Conservation (phyloP, 139 green algal species). For the Axilococcus clingmanii region DNA sequence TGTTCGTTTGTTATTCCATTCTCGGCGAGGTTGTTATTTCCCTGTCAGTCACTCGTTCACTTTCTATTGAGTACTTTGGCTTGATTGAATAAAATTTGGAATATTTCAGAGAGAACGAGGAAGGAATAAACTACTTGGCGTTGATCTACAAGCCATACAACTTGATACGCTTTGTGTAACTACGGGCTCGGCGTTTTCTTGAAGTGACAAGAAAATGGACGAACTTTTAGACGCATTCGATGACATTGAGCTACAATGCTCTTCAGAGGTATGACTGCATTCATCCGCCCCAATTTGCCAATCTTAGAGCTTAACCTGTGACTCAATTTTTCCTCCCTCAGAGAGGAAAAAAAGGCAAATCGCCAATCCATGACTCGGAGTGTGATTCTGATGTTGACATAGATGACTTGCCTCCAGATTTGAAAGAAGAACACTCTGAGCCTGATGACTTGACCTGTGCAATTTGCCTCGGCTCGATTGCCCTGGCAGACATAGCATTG, state of each 20-base stretch:
- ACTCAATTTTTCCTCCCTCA: neutral
- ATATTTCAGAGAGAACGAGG: no score
- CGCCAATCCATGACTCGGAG: no score
- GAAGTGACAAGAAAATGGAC: conserved; percentile 13
- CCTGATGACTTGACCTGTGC: conserved; percentile 56
- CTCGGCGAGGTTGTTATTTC: no score
- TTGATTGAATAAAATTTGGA: no score
- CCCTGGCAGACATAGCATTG: conserved; percentile 42
- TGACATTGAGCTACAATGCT: conserved; percentile 16
- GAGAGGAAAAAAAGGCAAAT: no score
- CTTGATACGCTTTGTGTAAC: neutral
- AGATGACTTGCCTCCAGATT: neutral
- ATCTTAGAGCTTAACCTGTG: neutral
- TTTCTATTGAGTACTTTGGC: no score
- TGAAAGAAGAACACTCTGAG: conserved; percentile 2
- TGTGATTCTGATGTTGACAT: no score
- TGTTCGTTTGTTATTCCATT: no score
- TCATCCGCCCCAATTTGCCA: neutral
- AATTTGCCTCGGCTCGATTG: conserved; percentile 63
- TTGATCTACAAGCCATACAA: neutral
- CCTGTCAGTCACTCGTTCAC: no score
- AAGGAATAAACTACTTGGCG: no score
- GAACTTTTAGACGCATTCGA: conserved; percentile 15
- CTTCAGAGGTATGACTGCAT: neutral
- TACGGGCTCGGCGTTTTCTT: no score